These are phyloP conservation scores for Corylus avellana DNA, from an alignment of 306 rosid species.

Conservation along the genomic window DNA sequence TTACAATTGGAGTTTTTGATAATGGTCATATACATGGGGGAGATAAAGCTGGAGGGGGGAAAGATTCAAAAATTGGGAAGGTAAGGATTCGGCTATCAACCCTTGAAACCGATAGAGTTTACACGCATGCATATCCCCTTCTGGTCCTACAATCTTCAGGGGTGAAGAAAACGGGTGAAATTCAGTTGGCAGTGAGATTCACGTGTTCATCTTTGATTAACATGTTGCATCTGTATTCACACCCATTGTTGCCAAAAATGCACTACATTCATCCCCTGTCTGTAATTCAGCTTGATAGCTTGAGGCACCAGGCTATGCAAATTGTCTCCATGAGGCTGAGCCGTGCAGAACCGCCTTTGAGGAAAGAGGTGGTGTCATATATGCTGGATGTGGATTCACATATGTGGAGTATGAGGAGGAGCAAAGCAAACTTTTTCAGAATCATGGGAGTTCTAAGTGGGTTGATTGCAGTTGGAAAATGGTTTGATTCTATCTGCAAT, in stretches of 20 bases:
- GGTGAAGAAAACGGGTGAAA: constrained; percentile 88
- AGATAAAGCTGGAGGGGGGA: constrained; percentile 55
- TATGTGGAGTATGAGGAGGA: constrained; percentile 97
- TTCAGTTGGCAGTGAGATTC: constrained; percentile 89
- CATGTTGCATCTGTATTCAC: constrained; percentile 73
- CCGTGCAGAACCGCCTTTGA: constrained; percentile 84
- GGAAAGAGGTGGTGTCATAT: constrained; percentile 86
- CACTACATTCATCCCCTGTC: constrained; percentile 88
- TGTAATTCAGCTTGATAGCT: constrained; percentile 69
- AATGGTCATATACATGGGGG: constrained; percentile 72
- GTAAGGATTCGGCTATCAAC: constrained; percentile 83
- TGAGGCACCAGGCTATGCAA: constrained; percentile 86
- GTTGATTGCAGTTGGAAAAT: constrained; percentile 65
- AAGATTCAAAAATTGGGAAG: constrained; percentile 82
- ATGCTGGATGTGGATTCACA: constrained; percentile 93
- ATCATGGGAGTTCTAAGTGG: constrained; percentile 81
- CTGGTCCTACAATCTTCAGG: constrained; percentile 69
- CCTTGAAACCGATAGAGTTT: constrained; percentile 78
- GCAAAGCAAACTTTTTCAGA: constrained; percentile 94
- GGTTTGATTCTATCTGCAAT: constrained; percentile 89
- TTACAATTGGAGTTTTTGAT: constrained; percentile 79
- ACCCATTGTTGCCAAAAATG: constrained; percentile 90
- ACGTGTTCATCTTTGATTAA: constrained; percentile 67
- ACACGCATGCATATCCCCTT: constrained; percentile 90
- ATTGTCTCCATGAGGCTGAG: constrained; percentile 72